Evolutionary conservation across 2,329 filamentous ascomycete species (phyloP).

Genomic region (Monosporascus sp.): DNA sequence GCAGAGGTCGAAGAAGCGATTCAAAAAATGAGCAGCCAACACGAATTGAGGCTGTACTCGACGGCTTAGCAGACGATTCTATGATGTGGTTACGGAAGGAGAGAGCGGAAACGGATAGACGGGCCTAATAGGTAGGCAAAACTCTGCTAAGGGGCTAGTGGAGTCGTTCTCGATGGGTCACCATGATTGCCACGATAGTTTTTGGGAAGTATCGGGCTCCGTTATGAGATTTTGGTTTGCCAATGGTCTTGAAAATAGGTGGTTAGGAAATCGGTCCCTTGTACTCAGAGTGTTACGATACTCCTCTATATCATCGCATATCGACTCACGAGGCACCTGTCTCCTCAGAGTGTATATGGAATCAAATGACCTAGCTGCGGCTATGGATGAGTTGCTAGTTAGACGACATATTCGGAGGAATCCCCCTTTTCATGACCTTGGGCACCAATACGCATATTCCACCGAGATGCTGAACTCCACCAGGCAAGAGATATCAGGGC

Average conservation of each 20-base stretch:
- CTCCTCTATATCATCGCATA: conserved; percentile 6
- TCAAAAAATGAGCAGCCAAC: conserved; percentile 36
- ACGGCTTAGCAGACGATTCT: conserved; percentile 21
- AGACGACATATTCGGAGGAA: not conserved
- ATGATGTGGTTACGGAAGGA: conserved; percentile 7
- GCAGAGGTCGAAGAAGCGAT: conserved; percentile 58
- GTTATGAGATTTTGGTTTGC: conserved; percentile 9
- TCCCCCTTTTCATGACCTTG: not conserved
- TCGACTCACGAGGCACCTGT: not conserved
- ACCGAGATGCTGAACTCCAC: not conserved
- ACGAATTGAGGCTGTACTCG: conserved; percentile 34
- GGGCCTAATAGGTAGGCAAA: not conserved
- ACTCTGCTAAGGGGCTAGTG: not conserved
- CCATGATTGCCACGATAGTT: not conserved
- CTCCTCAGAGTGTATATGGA: not conserved
- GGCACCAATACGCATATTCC: not conserved
- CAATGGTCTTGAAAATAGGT: conserved; percentile 10
- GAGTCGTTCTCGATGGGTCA: not conserved
- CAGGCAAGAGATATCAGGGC: not conserved
- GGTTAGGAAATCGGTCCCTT: conserved; percentile 18
- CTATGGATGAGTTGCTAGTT: not conserved
- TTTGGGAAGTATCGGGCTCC: not conserved
- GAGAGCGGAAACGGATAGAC: not conserved
- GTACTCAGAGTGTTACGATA: conserved; percentile 10
- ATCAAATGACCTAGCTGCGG: not conserved